Conservation (phyloP, 345 rosid genomes). For the Barbarea vulgaris region DNA sequence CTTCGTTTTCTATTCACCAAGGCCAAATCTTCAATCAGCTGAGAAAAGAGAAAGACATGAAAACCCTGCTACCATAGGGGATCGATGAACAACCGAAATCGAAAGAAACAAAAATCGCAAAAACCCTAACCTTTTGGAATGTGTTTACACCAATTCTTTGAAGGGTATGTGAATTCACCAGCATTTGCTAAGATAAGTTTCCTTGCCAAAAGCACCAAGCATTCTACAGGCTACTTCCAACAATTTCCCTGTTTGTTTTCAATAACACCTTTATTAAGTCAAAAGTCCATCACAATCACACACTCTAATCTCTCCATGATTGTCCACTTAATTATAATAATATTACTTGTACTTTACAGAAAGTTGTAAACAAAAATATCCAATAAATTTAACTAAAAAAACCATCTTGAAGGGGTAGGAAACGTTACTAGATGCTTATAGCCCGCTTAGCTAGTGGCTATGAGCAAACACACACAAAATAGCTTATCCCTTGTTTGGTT, state of each 20-base stretch:
- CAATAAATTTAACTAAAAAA: background rate
- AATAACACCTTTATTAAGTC: slow-evolving; percentile 28
- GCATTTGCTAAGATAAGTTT: slow-evolving; percentile 54
- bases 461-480: slow-evolving; percentile 16
- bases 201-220: slow-evolving; percentile 65
- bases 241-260: slow-evolving; percentile 60
- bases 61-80: background rate
- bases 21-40: slow-evolving; percentile 29
- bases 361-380: background rate
- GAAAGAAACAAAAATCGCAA: background rate
- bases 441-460: slow-evolving; percentile 14
- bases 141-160: slow-evolving; percentile 35
- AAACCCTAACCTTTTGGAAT: slow-evolving; percentile 32
- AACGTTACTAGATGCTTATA: slow-evolving; percentile 32
- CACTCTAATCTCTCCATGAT: slow-evolving; percentile 21
- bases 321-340: slow-evolving; percentile 1
- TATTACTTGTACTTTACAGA: background rate
- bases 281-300: slow-evolving; percentile 15
- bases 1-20: slow-evolving; percentile 28
- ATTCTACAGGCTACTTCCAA: slow-evolving; percentile 67
- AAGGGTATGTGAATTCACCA: slow-evolving; percentile 34
- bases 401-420: slow-evolving; percentile 13
- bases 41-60: background rate
- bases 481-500: background rate
- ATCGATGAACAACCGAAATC: slow-evolving; percentile 1